Base-by-base conservation (phyloP, 164 flowering plant species). In the Nymphaea colorata region DNA sequence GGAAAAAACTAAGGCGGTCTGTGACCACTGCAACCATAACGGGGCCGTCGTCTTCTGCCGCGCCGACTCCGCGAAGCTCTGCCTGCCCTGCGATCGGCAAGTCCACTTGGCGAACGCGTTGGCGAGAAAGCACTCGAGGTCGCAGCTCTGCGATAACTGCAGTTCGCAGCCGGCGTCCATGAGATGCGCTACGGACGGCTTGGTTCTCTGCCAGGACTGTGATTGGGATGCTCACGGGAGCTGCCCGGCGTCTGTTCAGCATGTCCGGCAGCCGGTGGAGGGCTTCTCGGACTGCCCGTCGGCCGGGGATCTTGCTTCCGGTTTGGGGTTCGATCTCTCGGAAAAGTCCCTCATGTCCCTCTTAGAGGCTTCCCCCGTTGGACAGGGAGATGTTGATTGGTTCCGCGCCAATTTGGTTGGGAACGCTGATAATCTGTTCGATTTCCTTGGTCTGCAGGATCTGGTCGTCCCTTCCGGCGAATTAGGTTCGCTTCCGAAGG, bases 101-200 rank as follows among this genome's bases (percentile, higher is more conserved):
- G 94, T 86, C 17, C 94, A 88, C 82, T 82, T 86, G 5, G 91
- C 94, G 1, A 88, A 88, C 76, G 78, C 85, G 4, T 83, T 88
- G 7, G 84, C 91, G 4, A 67, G 67, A 41, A 85, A 84, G 74
- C 94, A 88, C 74, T 10, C 78, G 17, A 80, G 94, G 0, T 79
- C 85, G 1, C 89, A 75, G 83, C 80, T 88, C 85, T 88, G 91
- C 68, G 91, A 88, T 66, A 76, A 77, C 64, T 88, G 91, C 71
- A 18, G 69, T n/a, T 77, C 85, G 18, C 75, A 77, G 59, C 90
- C 91, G 0, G 90, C 74, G 6, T 67, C 89, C n/a, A 73, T 78
- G 41, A 79, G 82, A 0, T 86, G 90, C 70, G 62, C 65, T 17
- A 77, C 85, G 11, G 86, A 88, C 64, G 74, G 73, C 64, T 80